phyloP scores from a whole-genome alignment of 495 filamentous ascomycete genomes.

The Pyronema domesticum region DNA sequence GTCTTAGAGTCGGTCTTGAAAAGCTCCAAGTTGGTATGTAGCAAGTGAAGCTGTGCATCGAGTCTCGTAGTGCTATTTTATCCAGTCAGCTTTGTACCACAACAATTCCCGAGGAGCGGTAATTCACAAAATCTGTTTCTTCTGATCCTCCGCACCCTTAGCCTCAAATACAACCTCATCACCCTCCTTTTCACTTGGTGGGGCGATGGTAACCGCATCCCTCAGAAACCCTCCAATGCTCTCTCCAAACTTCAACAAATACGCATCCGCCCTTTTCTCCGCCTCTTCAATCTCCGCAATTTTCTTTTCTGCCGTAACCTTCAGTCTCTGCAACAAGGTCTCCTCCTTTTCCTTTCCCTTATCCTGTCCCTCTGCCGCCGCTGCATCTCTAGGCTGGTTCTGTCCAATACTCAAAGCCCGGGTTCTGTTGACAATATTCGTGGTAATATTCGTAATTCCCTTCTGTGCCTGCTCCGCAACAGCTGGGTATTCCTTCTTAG shows the following conservation, averaged over 20 bases:
- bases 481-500: constrained; percentile 58
- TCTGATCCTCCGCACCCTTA: constrained; percentile 1
- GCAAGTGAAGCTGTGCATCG: constrained; percentile 87
- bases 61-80: constrained; percentile 45
- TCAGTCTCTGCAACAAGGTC: constrained; percentile 51
- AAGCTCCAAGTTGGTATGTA: constrained; percentile 70
- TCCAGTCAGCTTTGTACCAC: constrained; percentile 3
- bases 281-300: constrained; percentile 84
- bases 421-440: constrained; percentile 51
- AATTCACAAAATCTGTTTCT: constrained; percentile 10
- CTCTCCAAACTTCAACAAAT: constrained; percentile 76
- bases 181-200: constrained; percentile 32
- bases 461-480: constrained; percentile 67
- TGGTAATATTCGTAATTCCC: constrained; percentile 56
- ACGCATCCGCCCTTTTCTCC: constrained; percentile 95
- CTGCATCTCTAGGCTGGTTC: constrained; percentile 24
- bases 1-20: constrained; percentile 69
- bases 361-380: constrained; percentile 14
- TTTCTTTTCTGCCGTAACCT: constrained; percentile 60
- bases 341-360: constrained; percentile 20
- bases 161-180: constrained; percentile 10
- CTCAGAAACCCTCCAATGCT: constrained; percentile 81
- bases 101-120: background rate
- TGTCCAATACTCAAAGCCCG: constrained; percentile 48
- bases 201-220: constrained; percentile 77